Conservation (phyloP, 2,329 filamentous ascomycete species). For the Elsinoe batatas region DNA sequence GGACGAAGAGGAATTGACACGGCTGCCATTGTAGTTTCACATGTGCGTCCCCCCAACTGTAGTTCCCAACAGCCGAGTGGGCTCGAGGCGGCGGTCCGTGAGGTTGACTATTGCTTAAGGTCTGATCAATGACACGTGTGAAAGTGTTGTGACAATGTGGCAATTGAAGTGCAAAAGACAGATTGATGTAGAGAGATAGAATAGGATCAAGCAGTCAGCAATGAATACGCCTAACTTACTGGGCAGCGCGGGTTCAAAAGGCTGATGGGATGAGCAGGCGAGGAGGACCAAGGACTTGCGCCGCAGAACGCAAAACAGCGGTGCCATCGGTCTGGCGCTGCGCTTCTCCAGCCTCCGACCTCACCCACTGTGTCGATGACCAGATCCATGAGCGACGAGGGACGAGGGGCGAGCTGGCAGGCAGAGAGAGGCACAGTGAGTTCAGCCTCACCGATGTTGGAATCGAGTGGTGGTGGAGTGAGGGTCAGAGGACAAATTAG, state of each 20-base stretch:
- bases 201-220: neutral
- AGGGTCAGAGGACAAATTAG: neutral
- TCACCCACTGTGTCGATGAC: neutral
- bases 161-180: constrained; percentile 7
- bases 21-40: constrained; percentile 11
- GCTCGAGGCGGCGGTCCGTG: neutral
- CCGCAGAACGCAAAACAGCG: neutral
- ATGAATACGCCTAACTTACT: neutral
- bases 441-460: constrained; percentile 11
- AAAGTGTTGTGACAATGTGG: neutral
- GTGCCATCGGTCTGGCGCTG: neutral
- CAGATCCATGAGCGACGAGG: constrained; percentile 1
- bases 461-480: neutral
- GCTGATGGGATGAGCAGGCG: constrained; percentile 7
- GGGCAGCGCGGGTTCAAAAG: constrained; percentile 2
- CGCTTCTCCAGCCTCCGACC: constrained; percentile 5
- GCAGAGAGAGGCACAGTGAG: constrained; percentile 1
- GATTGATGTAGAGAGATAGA: neutral
- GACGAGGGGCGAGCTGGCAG: neutral
- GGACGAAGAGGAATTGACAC: constrained; percentile 3
- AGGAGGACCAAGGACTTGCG: neutral
- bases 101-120: neutral
- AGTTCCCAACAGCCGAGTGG: constrained; percentile 4
- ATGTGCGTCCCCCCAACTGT: neutral
- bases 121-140: constrained; percentile 2